Percentiles rank a stretch among this genome's conserved stretches.
phyloP scores from a whole-genome alignment of 2,329 filamentous ascomycete species.

The Colletotrichum orbiculare region DNA sequence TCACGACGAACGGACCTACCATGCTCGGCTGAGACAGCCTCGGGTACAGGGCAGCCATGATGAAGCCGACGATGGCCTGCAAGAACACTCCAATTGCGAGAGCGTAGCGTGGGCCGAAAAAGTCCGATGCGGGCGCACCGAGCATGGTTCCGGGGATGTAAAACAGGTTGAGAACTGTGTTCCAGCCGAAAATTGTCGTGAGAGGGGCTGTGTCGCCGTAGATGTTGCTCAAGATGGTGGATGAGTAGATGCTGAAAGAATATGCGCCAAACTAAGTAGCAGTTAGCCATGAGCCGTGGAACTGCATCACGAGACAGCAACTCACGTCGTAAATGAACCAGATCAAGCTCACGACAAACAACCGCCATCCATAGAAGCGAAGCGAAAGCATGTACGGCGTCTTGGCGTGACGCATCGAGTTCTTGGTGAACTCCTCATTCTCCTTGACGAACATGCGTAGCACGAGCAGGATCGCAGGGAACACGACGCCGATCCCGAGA shows the following conservation, averaged over 20 bases:
- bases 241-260: constrained; percentile 87
- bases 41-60: constrained; percentile 85
- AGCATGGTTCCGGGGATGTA: constrained; percentile 85
- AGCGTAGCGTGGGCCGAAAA: constrained; percentile 80
- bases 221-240: constrained; percentile 76
- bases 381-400: constrained; percentile 67
- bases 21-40: constrained; percentile 74
- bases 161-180: constrained; percentile 87
- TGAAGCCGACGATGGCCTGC: constrained; percentile 85
- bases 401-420: constrained; percentile 72
- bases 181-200: constrained; percentile 88
- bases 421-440: constrained; percentile 79
- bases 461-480: constrained; percentile 77
- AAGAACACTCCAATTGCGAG: constrained; percentile 76
- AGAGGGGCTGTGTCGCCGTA: constrained; percentile 70
- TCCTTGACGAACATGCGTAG: constrained; percentile 80
- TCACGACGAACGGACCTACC: constrained; percentile 80
- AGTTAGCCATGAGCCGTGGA: neutral
- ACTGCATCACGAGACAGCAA: constrained; percentile 23
- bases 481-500: constrained; percentile 82
- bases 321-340: constrained; percentile 86
- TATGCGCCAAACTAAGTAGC: constrained; percentile 76
- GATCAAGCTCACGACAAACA: constrained; percentile 77
- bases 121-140: constrained; percentile 82
- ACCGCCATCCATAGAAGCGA: constrained; percentile 78